Evolutionary conservation across 495 filamentous ascomycete species (phyloP), one percentile per base, ranked within the genome.

Genomic region (Astrothelium macrocarpum): DNA sequence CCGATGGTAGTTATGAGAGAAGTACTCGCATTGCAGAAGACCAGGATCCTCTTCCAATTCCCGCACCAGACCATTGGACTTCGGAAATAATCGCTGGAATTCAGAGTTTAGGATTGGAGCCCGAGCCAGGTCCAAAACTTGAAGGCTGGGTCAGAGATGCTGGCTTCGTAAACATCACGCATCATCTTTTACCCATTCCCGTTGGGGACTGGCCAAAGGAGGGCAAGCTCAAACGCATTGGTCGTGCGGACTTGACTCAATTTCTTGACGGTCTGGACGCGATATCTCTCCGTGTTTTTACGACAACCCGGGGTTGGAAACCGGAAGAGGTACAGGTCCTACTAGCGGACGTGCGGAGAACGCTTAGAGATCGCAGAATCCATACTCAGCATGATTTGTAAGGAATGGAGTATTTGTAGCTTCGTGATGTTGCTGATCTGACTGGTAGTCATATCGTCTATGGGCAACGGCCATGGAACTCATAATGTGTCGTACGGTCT

Each of bases 121-220:
- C 49, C 5, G 49, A 56, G 25, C 49, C 49, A 20, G 49, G 49
- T 28, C 49, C 49, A 2, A 56, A 29, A 29, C 49, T 56, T 28
- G 49, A 56, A 56, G 25, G 23, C 25, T 56, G 49, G 49, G 49
- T 56, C 25, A 56, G 25, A 56, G 59, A 67, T 1, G 62, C 56
- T 2, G 72, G 72, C 7, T 74, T 74, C 66, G 64, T 68, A 1
- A 65, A 74, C 42, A 61, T 71, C 10, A 53, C 64, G 5, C 66
- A 71, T 59, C 60, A 61, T 59, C 32, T 68, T 1, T 29, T 72
- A 2, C 70, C 70, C 58, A 59, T 66, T 28, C 72, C 72, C 9
- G 59, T 71, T n/a, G 66, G 67, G n/a, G 64, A 66, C 14, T 75
- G 72, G 72, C 61, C 72, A 31, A 71, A 68, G 60, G 67, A 71